A percentile compares a stretch with the other conserved stretches of the same genome.
These are phyloP conservation scores for Hortaea sp. DNA, from an alignment of 2,329 filamentous ascomycete species.

Conservation along the genomic window DNA sequence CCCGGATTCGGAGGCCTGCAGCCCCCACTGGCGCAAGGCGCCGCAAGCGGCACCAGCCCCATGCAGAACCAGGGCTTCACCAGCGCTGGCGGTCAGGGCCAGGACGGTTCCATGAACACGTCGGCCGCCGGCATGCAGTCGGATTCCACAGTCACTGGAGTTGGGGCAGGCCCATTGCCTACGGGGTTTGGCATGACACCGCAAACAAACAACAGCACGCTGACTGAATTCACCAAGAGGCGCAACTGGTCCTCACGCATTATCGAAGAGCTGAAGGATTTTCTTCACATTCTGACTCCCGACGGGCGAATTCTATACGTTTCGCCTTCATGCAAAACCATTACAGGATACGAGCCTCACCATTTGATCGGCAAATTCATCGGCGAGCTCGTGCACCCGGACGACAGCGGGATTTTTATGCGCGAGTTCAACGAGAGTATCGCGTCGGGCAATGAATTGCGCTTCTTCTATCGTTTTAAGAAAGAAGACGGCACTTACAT, in stretches of 20 bases:
- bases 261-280: slow-evolving; percentile 79
- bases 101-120: slow-evolving; percentile 14
- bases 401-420: slow-evolving; percentile 73
- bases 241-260: slow-evolving; percentile 80
- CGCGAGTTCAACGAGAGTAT: slow-evolving; percentile 86
- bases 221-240: slow-evolving; percentile 57
- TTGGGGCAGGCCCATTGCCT: slow-evolving; percentile 46
- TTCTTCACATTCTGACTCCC: slow-evolving; percentile 76
- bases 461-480: slow-evolving; percentile 77
- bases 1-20: slow-evolving; percentile 16
- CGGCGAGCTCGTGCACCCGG: slow-evolving; percentile 72
- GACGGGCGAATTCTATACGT: slow-evolving; percentile 76
- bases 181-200: slow-evolving; percentile 42
- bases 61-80: background rate
- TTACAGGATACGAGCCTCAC: slow-evolving; percentile 65
- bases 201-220: slow-evolving; percentile 40
- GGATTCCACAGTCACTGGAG: slow-evolving; percentile 26
- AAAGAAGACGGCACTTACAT: slow-evolving; percentile 63
- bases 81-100: background rate
- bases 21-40: slow-evolving; percentile 10
- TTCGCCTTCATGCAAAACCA: slow-evolving; percentile 63
- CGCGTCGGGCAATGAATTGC: slow-evolving; percentile 65
- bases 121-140: slow-evolving; percentile 1
- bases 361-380: slow-evolving; percentile 68
- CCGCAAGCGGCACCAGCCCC: background rate